Evolutionary conservation across 2,329 filamentous ascomycete species (phyloP).

Genomic region (Juglanconis juglandina): DNA sequence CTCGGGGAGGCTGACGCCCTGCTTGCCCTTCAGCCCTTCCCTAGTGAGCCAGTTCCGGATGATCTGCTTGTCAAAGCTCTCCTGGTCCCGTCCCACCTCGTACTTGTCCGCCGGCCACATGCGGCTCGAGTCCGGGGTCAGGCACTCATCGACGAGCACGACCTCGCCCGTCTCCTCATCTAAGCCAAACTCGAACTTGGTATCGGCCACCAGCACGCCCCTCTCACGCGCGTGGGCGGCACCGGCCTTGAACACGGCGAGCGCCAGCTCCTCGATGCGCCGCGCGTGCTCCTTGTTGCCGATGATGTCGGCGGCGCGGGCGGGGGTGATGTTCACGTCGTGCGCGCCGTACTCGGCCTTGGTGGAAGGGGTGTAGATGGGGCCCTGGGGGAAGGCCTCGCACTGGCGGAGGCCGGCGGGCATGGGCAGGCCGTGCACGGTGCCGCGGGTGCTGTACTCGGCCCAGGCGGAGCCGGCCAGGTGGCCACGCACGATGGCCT

Average conservation of each 20-base stretch:
- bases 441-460: conserved; percentile 69
- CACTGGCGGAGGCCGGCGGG: conserved; percentile 67
- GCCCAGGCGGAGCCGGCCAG: conserved; percentile 81
- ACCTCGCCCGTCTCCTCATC: conserved; percentile 64
- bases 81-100: conserved; percentile 68
- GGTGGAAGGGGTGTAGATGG: conserved; percentile 75
- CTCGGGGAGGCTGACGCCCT: conserved; percentile 67
- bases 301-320: conserved; percentile 60
- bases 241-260: conserved; percentile 62
- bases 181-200: conserved; percentile 63
- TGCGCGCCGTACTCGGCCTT: conserved; percentile 78
- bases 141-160: conserved; percentile 77
- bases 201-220: conserved; percentile 70
- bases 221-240: conserved; percentile 60
- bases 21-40: conserved; percentile 71
- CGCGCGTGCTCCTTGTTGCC: conserved; percentile 58
- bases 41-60: conserved; percentile 77
- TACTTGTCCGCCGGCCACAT: conserved; percentile 82
- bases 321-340: conserved; percentile 80
- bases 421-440: conserved; percentile 73
- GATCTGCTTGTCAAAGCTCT: conserved; percentile 86
- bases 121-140: conserved; percentile 78
- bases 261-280: conserved; percentile 61
- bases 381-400: conserved; percentile 60
- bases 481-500: conserved; percentile 86